phyloP scores from a whole-genome alignment of 1,284 basidiomycete species.

The Agroathelia rolfsii region DNA sequence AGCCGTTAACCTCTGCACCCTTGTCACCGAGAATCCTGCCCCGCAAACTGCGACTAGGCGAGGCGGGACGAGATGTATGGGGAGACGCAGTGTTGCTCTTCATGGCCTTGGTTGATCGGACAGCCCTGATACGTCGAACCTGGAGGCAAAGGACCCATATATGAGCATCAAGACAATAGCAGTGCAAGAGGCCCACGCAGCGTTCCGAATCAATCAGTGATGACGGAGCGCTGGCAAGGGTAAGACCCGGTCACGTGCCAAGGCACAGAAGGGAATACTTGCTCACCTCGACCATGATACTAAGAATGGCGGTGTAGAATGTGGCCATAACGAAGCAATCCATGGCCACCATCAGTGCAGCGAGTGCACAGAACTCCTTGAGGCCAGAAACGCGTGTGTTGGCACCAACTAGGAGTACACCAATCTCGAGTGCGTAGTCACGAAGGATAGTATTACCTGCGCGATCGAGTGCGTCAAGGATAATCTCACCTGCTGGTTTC shows the following conservation, averaged over 20 bases:
- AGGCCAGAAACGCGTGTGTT: constrained; percentile 84
- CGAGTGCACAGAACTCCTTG: constrained; percentile 91
- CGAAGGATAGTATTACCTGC: constrained; percentile 81
- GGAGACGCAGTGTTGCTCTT: constrained; percentile 19
- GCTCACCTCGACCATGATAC: constrained; percentile 88
- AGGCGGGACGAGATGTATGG: constrained; percentile 12
- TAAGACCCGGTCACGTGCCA: constrained; percentile 12
- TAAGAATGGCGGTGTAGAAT: constrained; percentile 83
- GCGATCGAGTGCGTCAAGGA: constrained; percentile 73
- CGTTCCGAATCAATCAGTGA: too few species aligned
- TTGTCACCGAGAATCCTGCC: constrained; percentile 54
- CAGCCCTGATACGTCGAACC: constrained; percentile 5
- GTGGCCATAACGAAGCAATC: constrained; percentile 89
- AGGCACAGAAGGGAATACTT: constrained; percentile 11
- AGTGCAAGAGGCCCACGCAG: too few species aligned
- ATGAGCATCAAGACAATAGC: too few species aligned
- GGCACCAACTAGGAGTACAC: constrained; percentile 81
- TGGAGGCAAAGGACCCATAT: constrained; percentile 5
- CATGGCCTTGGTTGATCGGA: constrained; percentile 16
- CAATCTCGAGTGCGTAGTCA: constrained; percentile 90
- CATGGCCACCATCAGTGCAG: constrained; percentile 75
- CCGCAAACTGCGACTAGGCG: constrained; percentile 28
- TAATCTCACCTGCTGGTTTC: constrained; percentile 77
- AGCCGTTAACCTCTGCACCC: constrained; percentile 39
- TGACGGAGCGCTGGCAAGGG: too few species aligned